phyloP scores from a whole-genome alignment of 441 rosid genomes.

The Euphorbia celastroides region DNA sequence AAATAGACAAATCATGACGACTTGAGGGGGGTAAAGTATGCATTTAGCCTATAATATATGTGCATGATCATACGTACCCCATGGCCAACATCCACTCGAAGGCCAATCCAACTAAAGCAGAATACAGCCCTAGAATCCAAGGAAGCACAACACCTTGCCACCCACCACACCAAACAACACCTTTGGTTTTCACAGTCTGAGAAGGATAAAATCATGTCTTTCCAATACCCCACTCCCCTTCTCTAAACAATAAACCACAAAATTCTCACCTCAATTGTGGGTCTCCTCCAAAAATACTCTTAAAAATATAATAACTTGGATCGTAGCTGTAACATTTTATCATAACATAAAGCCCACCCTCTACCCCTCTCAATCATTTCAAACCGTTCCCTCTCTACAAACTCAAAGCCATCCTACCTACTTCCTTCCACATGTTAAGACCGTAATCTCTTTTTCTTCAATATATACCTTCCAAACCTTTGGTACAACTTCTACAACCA shows the following conservation, averaged over 20 bases:
- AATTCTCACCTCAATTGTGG: constrained; percentile 27
- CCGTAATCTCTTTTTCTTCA: constrained; percentile 3
- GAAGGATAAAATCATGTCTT: constrained; percentile 31
- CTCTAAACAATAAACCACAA: constrained; percentile 26
- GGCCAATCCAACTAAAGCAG: constrained; percentile 34
- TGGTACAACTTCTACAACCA: constrained; percentile 16
- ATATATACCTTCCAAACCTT: constrained; percentile 12
- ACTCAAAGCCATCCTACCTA: constrained; percentile 1
- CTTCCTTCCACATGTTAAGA: neutral
- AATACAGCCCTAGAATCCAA: constrained; percentile 43
- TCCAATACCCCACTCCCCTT: constrained; percentile 31
- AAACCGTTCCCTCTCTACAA: constrained; percentile 19
- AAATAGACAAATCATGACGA: too few relatives aligned
- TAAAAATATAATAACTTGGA: constrained; percentile 27
- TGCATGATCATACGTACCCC: constrained; percentile 8
- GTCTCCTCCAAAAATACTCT: constrained; percentile 26
- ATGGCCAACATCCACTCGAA: constrained; percentile 40
- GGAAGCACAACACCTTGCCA: constrained; percentile 35
- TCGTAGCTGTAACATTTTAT: constrained; percentile 22
- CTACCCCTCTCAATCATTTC: constrained; percentile 47
- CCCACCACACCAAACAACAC: constrained; percentile 33
- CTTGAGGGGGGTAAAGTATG: too few relatives aligned
- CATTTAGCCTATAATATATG: too few relatives aligned
- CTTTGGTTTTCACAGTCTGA: constrained; percentile 24
- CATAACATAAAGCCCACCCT: constrained; percentile 22